phyloP scores from a whole-genome alignment of 2,329 filamentous ascomycete genomes.

The Pyrenochaeta sp. region DNA sequence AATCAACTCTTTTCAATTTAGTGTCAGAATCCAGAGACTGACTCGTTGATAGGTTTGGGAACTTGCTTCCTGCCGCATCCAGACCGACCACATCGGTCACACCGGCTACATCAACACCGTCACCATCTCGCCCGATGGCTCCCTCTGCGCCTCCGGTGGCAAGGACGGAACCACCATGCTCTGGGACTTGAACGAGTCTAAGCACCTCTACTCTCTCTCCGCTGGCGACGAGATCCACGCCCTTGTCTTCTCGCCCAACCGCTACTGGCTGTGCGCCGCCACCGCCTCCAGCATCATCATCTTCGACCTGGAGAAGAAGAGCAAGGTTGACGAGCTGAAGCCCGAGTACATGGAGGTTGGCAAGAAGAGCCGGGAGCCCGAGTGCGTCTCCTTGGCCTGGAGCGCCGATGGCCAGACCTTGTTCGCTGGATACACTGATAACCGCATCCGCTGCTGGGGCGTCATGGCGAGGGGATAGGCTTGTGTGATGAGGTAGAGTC shows the following conservation, averaged over 20 bases:
- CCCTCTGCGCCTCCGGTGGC: constrained; percentile 97
- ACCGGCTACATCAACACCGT: constrained; percentile 99
- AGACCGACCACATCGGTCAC: constrained; percentile 99
- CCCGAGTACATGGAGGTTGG: constrained; percentile 94
- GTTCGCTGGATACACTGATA: constrained; percentile 99
- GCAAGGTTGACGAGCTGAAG: constrained; percentile 99
- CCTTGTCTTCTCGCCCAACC: constrained; percentile 99
- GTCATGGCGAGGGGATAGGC: constrained; percentile 53
- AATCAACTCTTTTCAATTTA: background rate
- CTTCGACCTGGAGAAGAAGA: constrained; percentile 99
- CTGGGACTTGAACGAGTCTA: constrained; percentile 99
- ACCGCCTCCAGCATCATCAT: constrained; percentile 99
- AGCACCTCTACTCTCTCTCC: constrained; percentile 99
- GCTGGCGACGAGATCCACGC: constrained; percentile 99
- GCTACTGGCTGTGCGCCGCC: constrained; percentile 99
- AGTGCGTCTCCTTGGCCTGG: constrained; percentile 98
- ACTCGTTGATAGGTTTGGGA: constrained; percentile 88
- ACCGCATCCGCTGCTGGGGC: constrained; percentile 68
- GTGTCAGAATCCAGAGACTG: constrained; percentile 26
- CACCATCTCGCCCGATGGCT: constrained; percentile 99
- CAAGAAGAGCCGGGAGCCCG: constrained; percentile 99
- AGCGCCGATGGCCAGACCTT: constrained; percentile 98
- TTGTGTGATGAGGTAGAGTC: constrained; percentile 34
- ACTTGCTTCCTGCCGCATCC: constrained; percentile 98
- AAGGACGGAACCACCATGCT: constrained; percentile 99